Evolutionary conservation across 495 filamentous ascomycete genomes (phyloP).

Genomic region (Copromyces sp.): DNA sequence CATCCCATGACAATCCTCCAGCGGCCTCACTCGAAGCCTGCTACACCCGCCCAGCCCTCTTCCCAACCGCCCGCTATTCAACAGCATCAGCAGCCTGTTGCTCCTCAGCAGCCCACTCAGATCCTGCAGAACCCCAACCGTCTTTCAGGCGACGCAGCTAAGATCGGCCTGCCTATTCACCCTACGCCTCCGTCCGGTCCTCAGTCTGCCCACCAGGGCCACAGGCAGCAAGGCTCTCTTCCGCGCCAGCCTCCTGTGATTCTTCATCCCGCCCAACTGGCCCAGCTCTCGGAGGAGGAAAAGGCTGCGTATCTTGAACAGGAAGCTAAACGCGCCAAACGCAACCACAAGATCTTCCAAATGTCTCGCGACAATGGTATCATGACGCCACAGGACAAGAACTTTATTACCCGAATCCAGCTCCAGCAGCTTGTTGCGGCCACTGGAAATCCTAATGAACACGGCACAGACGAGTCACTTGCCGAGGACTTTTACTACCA

Average conservation of each 20-base stretch:
- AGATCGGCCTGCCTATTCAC: conserved; percentile 19
- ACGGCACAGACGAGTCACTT: conserved; percentile 66
- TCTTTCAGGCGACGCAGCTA: conserved; percentile 26
- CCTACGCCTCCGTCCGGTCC: conserved; percentile 9
- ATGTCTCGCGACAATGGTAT: conserved; percentile 90
- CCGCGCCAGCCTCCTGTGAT: conserved; percentile 33
- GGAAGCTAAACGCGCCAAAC: conserved; percentile 89
- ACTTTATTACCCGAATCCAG: conserved; percentile 96
- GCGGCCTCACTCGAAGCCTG: conserved; percentile 30
- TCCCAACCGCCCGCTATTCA: conserved; percentile 23
- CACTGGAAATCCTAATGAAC: conserved; percentile 73
- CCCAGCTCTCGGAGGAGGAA: conserved; percentile 66
- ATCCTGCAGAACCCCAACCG: conserved; percentile 43
- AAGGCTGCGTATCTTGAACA: conserved; percentile 73
- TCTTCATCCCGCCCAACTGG: conserved; percentile 65
- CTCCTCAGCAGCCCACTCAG: conserved; percentile 42
- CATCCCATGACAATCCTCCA: conserved; percentile 39
- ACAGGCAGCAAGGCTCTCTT: conserved; percentile 30
- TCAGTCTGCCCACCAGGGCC: conserved; percentile 20
- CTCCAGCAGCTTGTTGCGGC: conserved; percentile 90
- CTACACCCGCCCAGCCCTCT: conserved; percentile 19
- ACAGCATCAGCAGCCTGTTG: conserved; percentile 41
- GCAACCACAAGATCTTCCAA: conserved; percentile 95
- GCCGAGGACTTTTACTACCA: conserved; percentile 98
- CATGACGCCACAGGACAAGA: conserved; percentile 99